Base-by-base conservation (phyloP, 306 rosid genomes). In the Vigna trinervia region DNA sequence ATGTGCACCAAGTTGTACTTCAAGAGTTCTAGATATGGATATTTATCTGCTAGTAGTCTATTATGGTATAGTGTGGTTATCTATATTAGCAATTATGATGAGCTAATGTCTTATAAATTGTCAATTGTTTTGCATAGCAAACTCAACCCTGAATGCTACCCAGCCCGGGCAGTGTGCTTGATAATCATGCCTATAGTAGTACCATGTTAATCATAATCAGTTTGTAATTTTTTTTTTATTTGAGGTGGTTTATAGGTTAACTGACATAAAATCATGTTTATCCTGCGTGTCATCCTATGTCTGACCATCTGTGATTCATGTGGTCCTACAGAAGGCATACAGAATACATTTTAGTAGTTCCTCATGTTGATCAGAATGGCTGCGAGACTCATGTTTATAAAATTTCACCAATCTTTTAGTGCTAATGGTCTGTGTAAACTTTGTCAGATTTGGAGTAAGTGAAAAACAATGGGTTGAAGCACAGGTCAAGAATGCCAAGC, bases 391-490 rank as follows among this genome's bases (percentile, higher is more conserved):
- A 6, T 64, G 17, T 65, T 76, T 75, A 51, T 30, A 63, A 47
- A 50, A 26, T 78, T 63, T 71, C 39, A 38, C 12, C 76, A n/a
- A 34, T 75, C 54, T 70, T 36, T 19, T 39, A 51, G 28, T 59
- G 79, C 34, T 58, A 54, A 73, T 73, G 43, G 61, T 77, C 54
- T 81, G 46, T 22, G 53, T 36, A 34, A 78, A 72, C 74, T 76
- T 34, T 85, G 68, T 59, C 88, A 95, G 99, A 85, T 95, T 95
- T 87, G 99, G 99, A 87, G 88, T 93, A 69, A 95, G 99, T 87
- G 99, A 95, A 87, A 88, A 95, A 78, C 99, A 95, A 68, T 95
- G 99, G 99, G 99, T 95, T 52, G 99, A 92, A 85, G 97, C 97
- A 14, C 98, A 95, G 86, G 99, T 95, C 80, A 96, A 95, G 84